A percentile compares a stretch with the other conserved stretches of the same genome.
These are phyloP conservation scores for Cystobasidium ongulense DNA, from an alignment of 768 basidiomycete species.

Conservation along the genomic window DNA sequence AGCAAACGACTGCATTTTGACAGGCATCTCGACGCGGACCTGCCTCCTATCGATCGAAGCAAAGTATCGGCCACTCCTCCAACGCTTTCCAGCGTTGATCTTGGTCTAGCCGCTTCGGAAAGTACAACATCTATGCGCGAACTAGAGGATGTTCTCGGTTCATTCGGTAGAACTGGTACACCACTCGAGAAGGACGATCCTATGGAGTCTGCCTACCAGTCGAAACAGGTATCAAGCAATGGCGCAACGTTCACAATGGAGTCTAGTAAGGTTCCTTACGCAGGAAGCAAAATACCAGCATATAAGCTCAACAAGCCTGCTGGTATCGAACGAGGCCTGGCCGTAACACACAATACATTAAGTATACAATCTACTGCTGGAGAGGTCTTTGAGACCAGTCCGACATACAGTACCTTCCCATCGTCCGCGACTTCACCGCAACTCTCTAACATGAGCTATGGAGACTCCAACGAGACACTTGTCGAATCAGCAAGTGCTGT, in stretches of 20 bases:
- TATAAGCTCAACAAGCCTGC: neutral
- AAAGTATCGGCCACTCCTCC: neutral
- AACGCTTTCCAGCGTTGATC: neutral
- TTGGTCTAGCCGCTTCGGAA: neutral
- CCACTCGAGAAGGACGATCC: too few species aligned
- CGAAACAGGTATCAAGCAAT: too few species aligned
- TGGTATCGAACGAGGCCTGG: neutral
- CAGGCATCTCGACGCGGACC: too few species aligned
- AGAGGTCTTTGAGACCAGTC: neutral
- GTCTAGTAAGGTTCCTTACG: too few species aligned
- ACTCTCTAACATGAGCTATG: neutral
- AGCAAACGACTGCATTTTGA: too few species aligned
- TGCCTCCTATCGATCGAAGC: too few species aligned
- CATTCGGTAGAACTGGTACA: neutral
- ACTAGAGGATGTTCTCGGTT: conserved; percentile 6
- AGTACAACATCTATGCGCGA: neutral
- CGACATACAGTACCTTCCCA: neutral
- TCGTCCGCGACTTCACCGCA: neutral
- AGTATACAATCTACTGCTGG: conserved; percentile 11
- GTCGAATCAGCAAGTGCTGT: too few species aligned
- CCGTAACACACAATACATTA: neutral
- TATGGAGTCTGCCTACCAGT: too few species aligned
- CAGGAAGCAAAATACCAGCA: neutral
- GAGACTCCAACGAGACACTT: neutral
- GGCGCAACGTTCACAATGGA: too few species aligned